These are phyloP conservation scores for Geotrichum ghanense DNA, from an alignment of 805 yeast genomes.

Conservation along the genomic window DNA sequence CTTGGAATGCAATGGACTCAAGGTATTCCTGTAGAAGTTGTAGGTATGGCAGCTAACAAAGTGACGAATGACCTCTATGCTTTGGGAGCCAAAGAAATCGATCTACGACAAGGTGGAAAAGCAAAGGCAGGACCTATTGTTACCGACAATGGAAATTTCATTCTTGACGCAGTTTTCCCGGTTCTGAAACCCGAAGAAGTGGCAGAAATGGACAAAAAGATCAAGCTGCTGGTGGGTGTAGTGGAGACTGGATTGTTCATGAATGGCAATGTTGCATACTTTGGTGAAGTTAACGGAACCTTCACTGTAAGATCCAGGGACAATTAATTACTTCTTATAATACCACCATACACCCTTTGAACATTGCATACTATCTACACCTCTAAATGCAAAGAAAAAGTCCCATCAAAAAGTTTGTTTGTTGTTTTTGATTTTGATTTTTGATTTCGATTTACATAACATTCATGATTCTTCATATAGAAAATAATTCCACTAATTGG, in stretches of 20 bases:
- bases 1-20: constrained; percentile 77
- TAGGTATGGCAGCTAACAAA: constrained; percentile 76
- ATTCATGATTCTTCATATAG: no score
- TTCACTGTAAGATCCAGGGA: constrained; percentile 8
- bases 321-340: neutral
- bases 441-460: no score
- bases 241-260: constrained; percentile 91
- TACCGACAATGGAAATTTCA: constrained; percentile 89
- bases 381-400: no score
- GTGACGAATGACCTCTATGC: constrained; percentile 50
- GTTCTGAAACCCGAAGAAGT: constrained; percentile 40
- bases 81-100: constrained; percentile 54
- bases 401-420: no score
- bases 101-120: constrained; percentile 71
- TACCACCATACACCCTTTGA: constrained; percentile 5
- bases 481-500: no score
- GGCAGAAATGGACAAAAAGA: constrained; percentile 42
- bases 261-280: constrained; percentile 66
- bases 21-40: constrained; percentile 93
- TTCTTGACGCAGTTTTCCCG: constrained; percentile 90
- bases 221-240: constrained; percentile 78
- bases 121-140: constrained; percentile 96
- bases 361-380: no score
- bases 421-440: no score
- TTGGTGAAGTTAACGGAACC: constrained; percentile 75